Evolutionary conservation across 306 rosid genomes (phyloP).

Genomic region (Glycine latifolia): DNA sequence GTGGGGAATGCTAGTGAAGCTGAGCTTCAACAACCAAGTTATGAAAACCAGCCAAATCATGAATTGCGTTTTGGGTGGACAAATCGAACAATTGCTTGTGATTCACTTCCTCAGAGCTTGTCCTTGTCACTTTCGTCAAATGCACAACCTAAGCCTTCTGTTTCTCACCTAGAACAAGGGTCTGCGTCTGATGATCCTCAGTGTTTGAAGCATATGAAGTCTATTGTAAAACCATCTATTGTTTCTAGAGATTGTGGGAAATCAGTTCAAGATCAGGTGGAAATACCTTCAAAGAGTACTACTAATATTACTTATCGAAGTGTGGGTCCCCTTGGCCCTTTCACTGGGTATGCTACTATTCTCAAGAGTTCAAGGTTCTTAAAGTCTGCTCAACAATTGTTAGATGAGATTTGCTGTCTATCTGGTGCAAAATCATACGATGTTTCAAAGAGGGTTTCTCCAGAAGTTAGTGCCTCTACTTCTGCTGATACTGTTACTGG

Average conservation of each 20-base stretch:
- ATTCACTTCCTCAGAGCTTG: slow-evolving; percentile 74
- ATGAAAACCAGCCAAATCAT: slow-evolving; percentile 50
- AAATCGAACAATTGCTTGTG: slow-evolving; percentile 47
- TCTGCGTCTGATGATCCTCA: slow-evolving; percentile 41
- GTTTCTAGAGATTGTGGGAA: slow-evolving; percentile 62
- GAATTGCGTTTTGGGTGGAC: slow-evolving; percentile 55
- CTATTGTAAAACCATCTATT: not conserved
- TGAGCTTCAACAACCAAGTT: slow-evolving; percentile 53
- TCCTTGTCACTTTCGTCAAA: slow-evolving; percentile 87
- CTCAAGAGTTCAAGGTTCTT: slow-evolving; percentile 81
- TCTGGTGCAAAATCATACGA: slow-evolving; percentile 47
- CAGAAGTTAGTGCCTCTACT: slow-evolving; percentile 49
- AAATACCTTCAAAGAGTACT: slow-evolving; percentile 39
- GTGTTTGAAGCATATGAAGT: too few species aligned
- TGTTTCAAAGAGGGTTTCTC: slow-evolving; percentile 53
- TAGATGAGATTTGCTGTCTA: slow-evolving; percentile 66
- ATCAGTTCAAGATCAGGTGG: slow-evolving; percentile 66
- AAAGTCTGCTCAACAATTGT: slow-evolving; percentile 72
- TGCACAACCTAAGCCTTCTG: slow-evolving; percentile 54
- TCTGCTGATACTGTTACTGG: slow-evolving; percentile 49
- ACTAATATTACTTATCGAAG: slow-evolving; percentile 46
- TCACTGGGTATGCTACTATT: slow-evolving; percentile 93
- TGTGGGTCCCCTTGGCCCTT: slow-evolving; percentile 95
- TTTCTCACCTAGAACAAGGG: slow-evolving; percentile 52
- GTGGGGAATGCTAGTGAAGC: slow-evolving; percentile 53